phyloP scores from a whole-genome alignment of 192 early-diverging fungal genomes.

The Podila clonocystis region DNA sequence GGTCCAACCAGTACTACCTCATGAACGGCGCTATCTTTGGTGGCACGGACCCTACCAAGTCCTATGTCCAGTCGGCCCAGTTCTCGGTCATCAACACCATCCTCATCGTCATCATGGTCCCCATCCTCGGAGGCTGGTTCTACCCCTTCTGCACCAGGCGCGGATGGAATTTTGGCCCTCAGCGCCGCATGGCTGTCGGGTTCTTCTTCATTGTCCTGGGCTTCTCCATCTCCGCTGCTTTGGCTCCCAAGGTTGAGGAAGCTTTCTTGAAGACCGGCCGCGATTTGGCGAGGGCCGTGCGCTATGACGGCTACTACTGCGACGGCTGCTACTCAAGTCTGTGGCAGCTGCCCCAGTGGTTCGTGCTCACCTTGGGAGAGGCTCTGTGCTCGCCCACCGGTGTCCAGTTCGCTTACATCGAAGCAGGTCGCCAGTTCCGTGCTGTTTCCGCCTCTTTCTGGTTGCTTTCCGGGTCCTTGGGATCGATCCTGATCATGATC shows the following conservation, averaged over 20 bases:
- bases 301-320: conserved; percentile 35
- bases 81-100: conserved; percentile 54
- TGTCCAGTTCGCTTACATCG: conserved; percentile 71
- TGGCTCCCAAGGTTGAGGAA: conserved; percentile 36
- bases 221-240: conserved; percentile 8
- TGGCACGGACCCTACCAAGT: conserved; percentile 7
- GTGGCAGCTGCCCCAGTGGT: conserved; percentile 59
- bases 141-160: not conserved
- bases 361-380: conserved; percentile 67
- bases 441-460: conserved; percentile 65
- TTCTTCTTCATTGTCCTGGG: not conserved
- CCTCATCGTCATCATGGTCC: conserved; percentile 61
- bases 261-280: conserved; percentile 13
- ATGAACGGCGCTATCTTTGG: conserved; percentile 27
- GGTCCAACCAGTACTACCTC: conserved; percentile 48
- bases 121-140: conserved; percentile 51
- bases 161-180: not conserved
- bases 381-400: conserved; percentile 66
- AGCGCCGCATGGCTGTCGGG: conserved; percentile 40
- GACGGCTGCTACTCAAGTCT: conserved; percentile 36
- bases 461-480: conserved; percentile 59
- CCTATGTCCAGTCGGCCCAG: conserved; percentile 26
- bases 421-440: conserved; percentile 70
- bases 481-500: conserved; percentile 49
- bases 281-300: not conserved